These are phyloP conservation scores for Sordaria brevicollis DNA, from an alignment of 495 filamentous ascomycete genomes.

Conservation along the genomic window DNA sequence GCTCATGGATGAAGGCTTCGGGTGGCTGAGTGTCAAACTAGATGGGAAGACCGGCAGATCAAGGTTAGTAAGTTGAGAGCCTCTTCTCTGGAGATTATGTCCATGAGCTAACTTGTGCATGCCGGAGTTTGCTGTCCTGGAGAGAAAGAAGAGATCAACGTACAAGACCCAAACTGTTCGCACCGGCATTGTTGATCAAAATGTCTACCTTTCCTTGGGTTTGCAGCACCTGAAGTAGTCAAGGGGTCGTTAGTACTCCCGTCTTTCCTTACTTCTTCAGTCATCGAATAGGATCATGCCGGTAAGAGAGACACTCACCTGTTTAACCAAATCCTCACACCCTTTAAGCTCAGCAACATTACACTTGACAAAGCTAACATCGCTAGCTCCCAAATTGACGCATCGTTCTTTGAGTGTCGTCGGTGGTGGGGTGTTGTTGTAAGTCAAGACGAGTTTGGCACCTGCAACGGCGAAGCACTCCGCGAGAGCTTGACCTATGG, in stretches of 20 bases:
- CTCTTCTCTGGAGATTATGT: no score
- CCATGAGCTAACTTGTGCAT: not conserved
- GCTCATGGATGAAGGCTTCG: constrained; percentile 42
- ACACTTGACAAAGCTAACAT: constrained; percentile 17
- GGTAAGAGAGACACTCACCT: constrained; percentile 6
- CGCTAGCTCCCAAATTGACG: constrained; percentile 11
- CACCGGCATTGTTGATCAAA: constrained; percentile 25
- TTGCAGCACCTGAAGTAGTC: constrained; percentile 1
- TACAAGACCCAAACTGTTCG: constrained; percentile 19
- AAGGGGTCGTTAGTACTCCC: not conserved
- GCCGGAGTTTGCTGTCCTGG: not conserved
- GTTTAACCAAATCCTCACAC: constrained; percentile 14
- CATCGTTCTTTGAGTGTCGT: constrained; percentile 11
- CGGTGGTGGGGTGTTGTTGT: constrained; percentile 22
- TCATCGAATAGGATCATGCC: not conserved
- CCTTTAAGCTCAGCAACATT: constrained; percentile 17
- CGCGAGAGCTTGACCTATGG: constrained; percentile 20
- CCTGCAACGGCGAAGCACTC: constrained; percentile 27
- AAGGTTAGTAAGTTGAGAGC: not conserved
- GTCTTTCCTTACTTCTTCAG: not conserved
- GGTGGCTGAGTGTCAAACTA: constrained; percentile 19
- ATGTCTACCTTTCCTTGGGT: constrained; percentile 14
- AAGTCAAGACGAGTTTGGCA: constrained; percentile 20
- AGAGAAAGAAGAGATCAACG: not conserved
- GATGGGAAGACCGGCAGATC: not conserved